Evolutionary conservation across 768 basidiomycete genomes (phyloP), one percentile per base, ranked within the genome.

Genomic region (Podaxis mareebaensis): DNA sequence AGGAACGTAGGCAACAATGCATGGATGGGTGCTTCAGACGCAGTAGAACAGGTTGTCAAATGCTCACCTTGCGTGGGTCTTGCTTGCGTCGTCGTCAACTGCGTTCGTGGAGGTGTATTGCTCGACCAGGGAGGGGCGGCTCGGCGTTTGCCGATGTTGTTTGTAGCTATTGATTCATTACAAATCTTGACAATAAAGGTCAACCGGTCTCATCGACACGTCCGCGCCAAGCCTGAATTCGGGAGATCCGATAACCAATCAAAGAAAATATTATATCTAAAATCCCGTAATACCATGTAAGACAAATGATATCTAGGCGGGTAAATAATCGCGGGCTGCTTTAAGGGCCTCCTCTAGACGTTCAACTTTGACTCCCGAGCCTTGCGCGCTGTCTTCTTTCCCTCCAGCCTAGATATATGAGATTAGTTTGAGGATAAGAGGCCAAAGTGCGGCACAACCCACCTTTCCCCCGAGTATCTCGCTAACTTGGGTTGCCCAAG

Each of bases 391-490:
- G 40, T 99, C 97, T 64, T 93, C 93, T 76, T 96, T 98, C 13
- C 97, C 97, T 60, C 97, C 97, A 57, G 94, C 94, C 93, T 95
- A 52, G 4, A 58, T 22, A 24, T 52, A 10, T 62, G 26, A 56
- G 40, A 64, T 57, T 57, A 62, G 60, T 63, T 39, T n/a, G 38
- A 15, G 30, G 17, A 55, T 10, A 26, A 51, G 15, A 49, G 30
- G 22, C 3, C 4, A 10, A 56, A 20, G 2, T 28, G 13, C 49
- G 10, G 56, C 26, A 17, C 1, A 2, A 69, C 78, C 69, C 68
- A 93, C 95, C 87, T 96, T 99, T 48, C 97, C 97, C 26, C 96
- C 95, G 10, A 99, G 69, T 8, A 95, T 76, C 39, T 90, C 90
- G 4, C 84, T 82, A 20, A 97, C 90, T 64, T 84, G 85, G 24